Evolutionary conservation across 164 flowering plant species (phyloP), one percentile per base, ranked within the genome.

Genomic region (Stephania cephalantha): DNA sequence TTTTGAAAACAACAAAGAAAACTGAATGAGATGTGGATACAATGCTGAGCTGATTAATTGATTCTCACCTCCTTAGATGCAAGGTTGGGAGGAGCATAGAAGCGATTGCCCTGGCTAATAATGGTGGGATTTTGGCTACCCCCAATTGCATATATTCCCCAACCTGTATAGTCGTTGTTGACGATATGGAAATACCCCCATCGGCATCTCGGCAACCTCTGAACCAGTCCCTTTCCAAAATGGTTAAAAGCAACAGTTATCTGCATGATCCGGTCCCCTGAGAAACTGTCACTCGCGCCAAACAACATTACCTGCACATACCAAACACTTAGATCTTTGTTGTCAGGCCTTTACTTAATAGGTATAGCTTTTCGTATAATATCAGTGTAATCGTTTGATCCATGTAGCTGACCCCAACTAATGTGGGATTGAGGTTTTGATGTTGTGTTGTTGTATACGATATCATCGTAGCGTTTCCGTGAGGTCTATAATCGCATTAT

Each of bases 81-180:
- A 0, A 2, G 0, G 46, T 81, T 68, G 0, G 74, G 78, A 1
- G 95, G 90, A 35, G 97, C 95, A 29, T 86, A 79, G 79, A 83
- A 92, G 18, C 95, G 84, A 75, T 92, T 92, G 15, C 97, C 97
- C 77, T 92, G 91, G 86, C 95, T 90, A 70, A 88, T 76, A 61
- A 92, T 88, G 67, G 94, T 90, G 3, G 97, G 95, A 48, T 87
- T 78, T 9, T 68, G 70, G 83, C 95, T 88, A 2, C 97, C 95
- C 30, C 97, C 97, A n/a, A 92, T 84, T 61, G 97, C 97, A 46
- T 92, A 92, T 95, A 92, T 89, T 7, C 77, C 78, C 94, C 94
- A 92, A 48, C 86, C 92, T 5, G 90, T 90, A 81, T 91, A 90
- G 82, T 91, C 94, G 12, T 91, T 91, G 86, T 91, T 91, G 35